Base-by-base conservation (phyloP, 257 asterid species). In the Datura wrightii region DNA sequence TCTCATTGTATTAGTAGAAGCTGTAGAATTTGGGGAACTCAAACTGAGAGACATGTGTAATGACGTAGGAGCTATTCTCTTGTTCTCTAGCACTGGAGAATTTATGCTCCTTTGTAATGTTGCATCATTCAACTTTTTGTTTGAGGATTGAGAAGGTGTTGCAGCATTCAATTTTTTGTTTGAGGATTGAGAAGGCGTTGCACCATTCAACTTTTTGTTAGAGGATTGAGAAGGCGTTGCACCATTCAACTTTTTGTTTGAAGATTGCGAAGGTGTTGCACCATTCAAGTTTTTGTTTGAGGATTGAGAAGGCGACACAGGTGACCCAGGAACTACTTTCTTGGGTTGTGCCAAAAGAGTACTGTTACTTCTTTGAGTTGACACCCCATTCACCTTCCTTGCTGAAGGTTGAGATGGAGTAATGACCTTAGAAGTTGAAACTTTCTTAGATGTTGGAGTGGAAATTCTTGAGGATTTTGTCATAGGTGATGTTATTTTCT, bases 11-110 rank as follows among this genome's bases (percentile, higher is more conserved):
- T 92, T 79, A 65, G 79, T 79, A 83, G 88, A 82, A 80, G 87
- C 83, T 36, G 86, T 82, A 72, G 93, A 83, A 67, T 89, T 90
- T 14, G 90, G 67, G 4, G 94, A 90, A 65, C 93, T 94, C 94
- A 93, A 89, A 87, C 89, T 93, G 67, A 92, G 93, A 82, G 99
- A 94, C 99, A 91, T 92, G 90, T 96, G 97, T 87, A 96, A 84
- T 67, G 98, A 92, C 41, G 93, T 88, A 4, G 94, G 93, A 83
- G 89, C 82, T 58, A 83, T 84, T 85, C 86, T 90, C 92, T 85
- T 92, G 87, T 86, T 88, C 85, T 89, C 89, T 80, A 84, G 86
- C 65, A 50, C 84, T 41, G 53, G 84, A 86, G 88, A 53, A 85
- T 53, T 86, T 86, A 83, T 91, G 84, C 90, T 82, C 82, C 85